phyloP scores from a whole-genome alignment of 345 rosid species.

The Bretschneidera sinensis region DNA sequence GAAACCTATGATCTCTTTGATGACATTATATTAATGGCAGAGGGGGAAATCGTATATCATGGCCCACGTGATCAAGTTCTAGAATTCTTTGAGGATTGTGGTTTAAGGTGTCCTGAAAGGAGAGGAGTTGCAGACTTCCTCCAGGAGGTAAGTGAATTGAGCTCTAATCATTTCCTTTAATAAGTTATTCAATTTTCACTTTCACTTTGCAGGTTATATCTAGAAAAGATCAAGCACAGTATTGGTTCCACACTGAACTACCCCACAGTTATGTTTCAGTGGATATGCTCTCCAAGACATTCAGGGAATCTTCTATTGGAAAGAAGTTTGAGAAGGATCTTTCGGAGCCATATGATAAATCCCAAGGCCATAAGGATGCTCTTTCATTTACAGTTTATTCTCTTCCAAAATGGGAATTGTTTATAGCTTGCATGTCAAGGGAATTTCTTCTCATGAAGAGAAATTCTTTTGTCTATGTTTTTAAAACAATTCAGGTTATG shows the following conservation, averaged over 20 bases:
- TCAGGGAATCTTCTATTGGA: constrained; percentile 31
- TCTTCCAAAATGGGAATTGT: constrained; percentile 45
- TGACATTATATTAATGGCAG: constrained; percentile 53
- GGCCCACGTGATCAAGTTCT: constrained; percentile 39
- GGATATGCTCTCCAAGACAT: constrained; percentile 34
- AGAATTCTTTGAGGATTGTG: constrained; percentile 52
- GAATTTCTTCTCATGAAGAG: constrained; percentile 63
- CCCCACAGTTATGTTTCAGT: constrained; percentile 36
- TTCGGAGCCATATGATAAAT: constrained; percentile 31
- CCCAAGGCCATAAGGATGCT: constrained; percentile 34
- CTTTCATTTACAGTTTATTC: constrained; percentile 36
- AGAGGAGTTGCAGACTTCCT: constrained; percentile 64
- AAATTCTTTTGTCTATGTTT: constrained; percentile 46
- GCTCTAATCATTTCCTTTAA: not conserved
- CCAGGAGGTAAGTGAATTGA: constrained; percentile 39
- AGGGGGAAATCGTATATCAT: constrained; percentile 54
- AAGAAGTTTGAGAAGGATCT: constrained; percentile 30
- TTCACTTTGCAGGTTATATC: constrained; percentile 45
- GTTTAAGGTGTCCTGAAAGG: constrained; percentile 57
- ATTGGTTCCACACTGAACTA: constrained; percentile 34
- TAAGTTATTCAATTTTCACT: not conserved
- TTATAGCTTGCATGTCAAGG: constrained; percentile 56
- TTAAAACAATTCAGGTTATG: constrained; percentile 49
- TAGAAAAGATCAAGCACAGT: constrained; percentile 58
- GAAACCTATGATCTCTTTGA: constrained; percentile 62